Base-by-base conservation (phyloP, 257 asterid genomes). In the Eustoma russellianum region DNA sequence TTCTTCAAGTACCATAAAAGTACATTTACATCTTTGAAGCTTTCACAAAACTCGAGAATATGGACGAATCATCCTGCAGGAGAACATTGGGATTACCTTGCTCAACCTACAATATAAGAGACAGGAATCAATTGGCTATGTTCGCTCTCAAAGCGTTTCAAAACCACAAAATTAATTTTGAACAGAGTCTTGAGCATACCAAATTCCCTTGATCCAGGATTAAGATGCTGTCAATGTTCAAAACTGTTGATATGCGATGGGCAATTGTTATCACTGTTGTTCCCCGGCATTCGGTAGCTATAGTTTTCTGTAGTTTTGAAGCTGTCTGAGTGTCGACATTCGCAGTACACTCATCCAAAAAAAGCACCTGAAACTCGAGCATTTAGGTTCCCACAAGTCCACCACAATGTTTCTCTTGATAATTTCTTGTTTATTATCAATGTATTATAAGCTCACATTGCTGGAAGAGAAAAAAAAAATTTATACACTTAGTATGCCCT, bases 271-370 rank as follows among this genome's bases (percentile, higher is more conserved):
- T 63, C 44, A 78, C 71, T 6, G 96, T 86, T 17, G 69, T 64
- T 69, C 75, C 72, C 50, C 53, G 67, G 66, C 93, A 75, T 64
- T 82, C 94, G 17, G 70, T 74, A 18, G 73, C 62, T 51, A 90
- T 76, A 7, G 83, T 81, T 43, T 67, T 74, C 79, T 83, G 95
- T 54, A 90, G 92, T 70, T 67, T 90, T 12, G 87, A 70, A 62
- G 94, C 83, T 50, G 98, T 90, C 70, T 77, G 96, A 49, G 82
- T 77, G 43, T 90, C 96, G 56, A 90, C 76, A 50, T 76, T 86
- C 9, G 96, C 96, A 0, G 95, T 90, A 72, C 98, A 90, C 57
- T 90, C 98, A 13, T 90, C 98, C 75, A 90, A 73, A 70, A 93
- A 86, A 5, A 90, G 83, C n/a, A 89, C 80, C 97, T 85, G 74